Evolutionary conservation across 441 rosid genomes (phyloP).

Genomic region (Iberis amara): DNA sequence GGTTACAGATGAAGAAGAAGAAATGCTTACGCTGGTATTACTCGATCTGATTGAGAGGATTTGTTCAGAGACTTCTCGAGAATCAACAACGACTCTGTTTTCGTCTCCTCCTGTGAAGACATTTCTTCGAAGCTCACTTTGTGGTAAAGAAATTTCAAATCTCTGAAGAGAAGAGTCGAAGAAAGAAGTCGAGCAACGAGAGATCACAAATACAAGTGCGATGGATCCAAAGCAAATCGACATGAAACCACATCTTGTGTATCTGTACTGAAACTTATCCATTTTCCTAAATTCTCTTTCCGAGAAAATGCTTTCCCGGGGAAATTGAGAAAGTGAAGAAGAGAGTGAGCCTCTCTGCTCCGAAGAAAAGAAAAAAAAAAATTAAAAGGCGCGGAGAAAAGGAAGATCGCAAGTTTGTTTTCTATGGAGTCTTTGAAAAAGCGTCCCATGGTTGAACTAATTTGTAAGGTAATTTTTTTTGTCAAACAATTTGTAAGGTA

Average conservation of each 20-base stretch:
- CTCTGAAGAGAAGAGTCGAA: slow-evolving; percentile 23
- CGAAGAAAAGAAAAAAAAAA: background rate
- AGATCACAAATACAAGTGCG: slow-evolving; percentile 16
- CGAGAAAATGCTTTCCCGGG: slow-evolving; percentile 20
- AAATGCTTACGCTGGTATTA: slow-evolving; percentile 12
- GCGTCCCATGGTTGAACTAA: no score
- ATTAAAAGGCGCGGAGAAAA: slow-evolving; percentile 29
- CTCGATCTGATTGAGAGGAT: slow-evolving; percentile 23
- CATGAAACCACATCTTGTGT: slow-evolving; percentile 16
- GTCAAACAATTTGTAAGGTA: no score
- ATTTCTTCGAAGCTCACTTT: slow-evolving; percentile 12
- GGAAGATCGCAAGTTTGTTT: slow-evolving; percentile 17
- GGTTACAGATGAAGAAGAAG: background rate
- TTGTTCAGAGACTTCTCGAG: slow-evolving; percentile 18
- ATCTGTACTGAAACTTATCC: slow-evolving; percentile 14
- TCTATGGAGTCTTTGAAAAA: background rate
- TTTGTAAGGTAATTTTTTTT: no score
- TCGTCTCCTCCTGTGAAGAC: slow-evolving; percentile 14
- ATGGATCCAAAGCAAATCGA: slow-evolving; percentile 25
- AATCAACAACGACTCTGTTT: slow-evolving; percentile 20
- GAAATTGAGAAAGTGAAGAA: slow-evolving; percentile 16
- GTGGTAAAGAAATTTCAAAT: slow-evolving; percentile 12
- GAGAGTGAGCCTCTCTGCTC: background rate
- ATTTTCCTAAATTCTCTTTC: slow-evolving; percentile 7
- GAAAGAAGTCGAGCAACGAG: slow-evolving; percentile 21